phyloP scores from a whole-genome alignment of 768 basidiomycete species.

The Xerocomellus amylosporus region DNA sequence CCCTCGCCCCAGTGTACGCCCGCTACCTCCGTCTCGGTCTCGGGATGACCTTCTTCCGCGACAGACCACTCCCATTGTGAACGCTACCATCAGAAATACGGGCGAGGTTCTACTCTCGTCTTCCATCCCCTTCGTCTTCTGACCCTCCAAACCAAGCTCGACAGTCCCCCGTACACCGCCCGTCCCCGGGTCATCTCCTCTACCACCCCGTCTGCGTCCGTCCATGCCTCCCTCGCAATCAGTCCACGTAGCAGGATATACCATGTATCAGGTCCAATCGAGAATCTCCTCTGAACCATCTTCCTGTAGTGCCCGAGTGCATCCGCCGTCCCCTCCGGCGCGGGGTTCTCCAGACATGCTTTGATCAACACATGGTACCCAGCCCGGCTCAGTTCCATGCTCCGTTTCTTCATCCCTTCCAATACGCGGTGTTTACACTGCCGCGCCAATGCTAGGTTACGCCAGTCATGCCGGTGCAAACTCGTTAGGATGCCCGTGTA shows the following conservation, averaged over 20 bases:
- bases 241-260: conserved; percentile 71
- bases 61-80: conserved; percentile 17
- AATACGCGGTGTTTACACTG: conserved; percentile 51
- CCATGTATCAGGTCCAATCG: conserved; percentile 66
- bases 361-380: conserved; percentile 79
- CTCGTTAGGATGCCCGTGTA: conserved; percentile 80
- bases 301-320: conserved; percentile 60
- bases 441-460: conserved; percentile 42
- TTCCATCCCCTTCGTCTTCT: conserved; percentile 38
- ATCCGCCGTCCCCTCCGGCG: conserved; percentile 47
- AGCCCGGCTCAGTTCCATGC: conserved; percentile 54
- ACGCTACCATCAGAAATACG: conserved; percentile 25
- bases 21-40: conserved; percentile 68
- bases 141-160: conserved; percentile 49
- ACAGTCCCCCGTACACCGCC: conserved; percentile 44
- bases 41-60: conserved; percentile 59
- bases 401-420: conserved; percentile 54
- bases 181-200: conserved; percentile 55
- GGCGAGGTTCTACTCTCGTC: conserved; percentile 24
- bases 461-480: conserved; percentile 59
- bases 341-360: conserved; percentile 55
- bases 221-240: conserved; percentile 55
- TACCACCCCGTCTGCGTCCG: conserved; percentile 56
- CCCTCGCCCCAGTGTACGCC: conserved; percentile 54
- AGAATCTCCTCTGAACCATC: conserved; percentile 51